A percentile compares a stretch with the other conserved stretches of the same genome.
These are phyloP conservation scores for Penicillium coffeae DNA, from an alignment of 495 filamentous ascomycete species.

Conservation along the genomic window DNA sequence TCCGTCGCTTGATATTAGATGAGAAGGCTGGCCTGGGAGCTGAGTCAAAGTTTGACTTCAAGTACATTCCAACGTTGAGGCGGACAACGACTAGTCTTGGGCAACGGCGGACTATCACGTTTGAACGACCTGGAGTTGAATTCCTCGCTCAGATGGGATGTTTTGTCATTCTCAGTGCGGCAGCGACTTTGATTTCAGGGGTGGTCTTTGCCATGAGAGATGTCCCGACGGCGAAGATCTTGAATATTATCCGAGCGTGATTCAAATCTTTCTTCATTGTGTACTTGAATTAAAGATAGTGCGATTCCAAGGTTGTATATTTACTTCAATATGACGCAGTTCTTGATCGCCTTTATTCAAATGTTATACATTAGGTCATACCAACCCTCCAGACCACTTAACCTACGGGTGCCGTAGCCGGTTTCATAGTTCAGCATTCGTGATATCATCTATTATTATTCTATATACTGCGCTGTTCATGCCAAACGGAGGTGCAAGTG, in stretches of 20 bases:
- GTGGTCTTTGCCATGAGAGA: constrained; percentile 19
- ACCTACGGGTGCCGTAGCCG: too few species aligned
- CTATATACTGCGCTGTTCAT: too few species aligned
- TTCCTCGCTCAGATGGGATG: constrained; percentile 27
- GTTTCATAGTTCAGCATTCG: too few species aligned
- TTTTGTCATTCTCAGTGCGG: constrained; percentile 17
- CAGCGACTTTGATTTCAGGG: constrained; percentile 17
- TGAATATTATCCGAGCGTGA: constrained; percentile 6
- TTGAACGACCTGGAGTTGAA: constrained; percentile 26
- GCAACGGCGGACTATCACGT: constrained; percentile 22
- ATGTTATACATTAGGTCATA: too few species aligned
- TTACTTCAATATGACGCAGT: too few species aligned
- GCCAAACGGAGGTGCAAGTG: too few species aligned
- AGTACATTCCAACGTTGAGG: constrained; percentile 55
- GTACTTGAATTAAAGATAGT: too few species aligned
- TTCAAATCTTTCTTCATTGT: too few species aligned
- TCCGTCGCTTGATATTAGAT: constrained; percentile 53
- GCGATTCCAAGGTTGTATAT: too few species aligned
- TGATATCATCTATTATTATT: too few species aligned
- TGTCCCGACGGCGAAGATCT: constrained; percentile 13
- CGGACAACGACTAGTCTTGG: constrained; percentile 29
- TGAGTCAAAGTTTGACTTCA: constrained; percentile 58
- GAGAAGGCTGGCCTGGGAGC: constrained; percentile 53
- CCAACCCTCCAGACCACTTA: too few species aligned
- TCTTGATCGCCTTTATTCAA: too few species aligned